phyloP scores from a whole-genome alignment of 495 filamentous ascomycete genomes.

The Hypoxylon intermedium region DNA sequence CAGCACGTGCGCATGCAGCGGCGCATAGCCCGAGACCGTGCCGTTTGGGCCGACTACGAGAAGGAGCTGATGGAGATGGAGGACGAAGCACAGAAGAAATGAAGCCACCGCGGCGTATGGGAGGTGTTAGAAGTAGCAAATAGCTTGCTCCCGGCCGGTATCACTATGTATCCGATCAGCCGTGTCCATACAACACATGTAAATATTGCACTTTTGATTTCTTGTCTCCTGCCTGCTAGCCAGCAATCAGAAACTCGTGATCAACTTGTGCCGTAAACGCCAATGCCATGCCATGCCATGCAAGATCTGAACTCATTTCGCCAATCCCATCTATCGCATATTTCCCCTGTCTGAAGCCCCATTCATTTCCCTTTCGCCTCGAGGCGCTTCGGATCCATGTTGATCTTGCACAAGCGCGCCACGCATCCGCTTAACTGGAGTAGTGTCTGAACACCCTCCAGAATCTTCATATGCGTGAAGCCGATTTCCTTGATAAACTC shows the following conservation, averaged over 20 bases:
- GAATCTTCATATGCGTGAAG: conserved; percentile 98
- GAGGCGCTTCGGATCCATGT: conserved; percentile 93
- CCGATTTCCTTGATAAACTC: conserved; percentile 98
- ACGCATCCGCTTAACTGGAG: conserved; percentile 93
- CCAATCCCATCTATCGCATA: conserved; percentile 9
- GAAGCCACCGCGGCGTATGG: background rate
- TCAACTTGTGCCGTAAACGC: conserved; percentile 26
- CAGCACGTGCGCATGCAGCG: conserved; percentile 67
- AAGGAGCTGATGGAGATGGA: conserved; percentile 42
- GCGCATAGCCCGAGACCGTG: conserved; percentile 65
- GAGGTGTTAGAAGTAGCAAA: background rate
- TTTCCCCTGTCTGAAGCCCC: conserved; percentile 4
- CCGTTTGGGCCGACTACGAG: conserved; percentile 59
- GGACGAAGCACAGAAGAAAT: conserved; percentile 28
- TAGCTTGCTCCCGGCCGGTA: background rate
- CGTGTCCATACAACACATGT: conserved; percentile 8
- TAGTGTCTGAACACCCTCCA: conserved; percentile 94
- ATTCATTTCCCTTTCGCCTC: conserved; percentile 54
- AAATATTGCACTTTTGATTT: conserved; percentile 8
- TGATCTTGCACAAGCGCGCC: conserved; percentile 86
- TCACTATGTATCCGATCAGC: conserved; percentile 8
- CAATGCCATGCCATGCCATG: conserved; percentile 38
- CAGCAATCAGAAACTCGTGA: conserved; percentile 11
- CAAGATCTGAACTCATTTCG: conserved; percentile 32
- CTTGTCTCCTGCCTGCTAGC: conserved; percentile 14